A percentile compares a stretch with the other conserved stretches of the same genome.
phyloP scores from a whole-genome alignment of 805 yeast genomes.

The Ogataea methylovora region DNA sequence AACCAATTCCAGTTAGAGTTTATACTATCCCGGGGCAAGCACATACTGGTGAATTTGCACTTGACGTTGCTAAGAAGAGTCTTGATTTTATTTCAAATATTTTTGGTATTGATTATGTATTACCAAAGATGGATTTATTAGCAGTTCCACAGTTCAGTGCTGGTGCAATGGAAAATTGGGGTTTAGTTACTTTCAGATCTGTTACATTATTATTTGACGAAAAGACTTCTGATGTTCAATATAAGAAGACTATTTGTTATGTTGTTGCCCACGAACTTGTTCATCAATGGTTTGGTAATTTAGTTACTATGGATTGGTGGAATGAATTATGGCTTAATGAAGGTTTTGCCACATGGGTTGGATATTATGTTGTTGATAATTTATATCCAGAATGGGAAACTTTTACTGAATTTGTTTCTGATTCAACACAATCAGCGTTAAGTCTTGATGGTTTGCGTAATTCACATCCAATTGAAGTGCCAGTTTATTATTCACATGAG shows the following conservation, averaged over 20 bases:
- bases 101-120: constrained; percentile 56
- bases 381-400: constrained; percentile 80
- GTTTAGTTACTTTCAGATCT: constrained; percentile 64
- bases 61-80: constrained; percentile 42
- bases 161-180: constrained; percentile 93
- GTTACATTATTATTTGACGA: constrained; percentile 46
- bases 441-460: constrained; percentile 51
- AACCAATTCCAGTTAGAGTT: constrained; percentile 43
- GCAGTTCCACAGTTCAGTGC: constrained; percentile 76
- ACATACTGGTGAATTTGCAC: constrained; percentile 39
- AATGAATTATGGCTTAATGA: constrained; percentile 86
- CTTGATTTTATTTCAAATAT: constrained; percentile 43
- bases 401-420: constrained; percentile 52
- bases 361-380: constrained; percentile 61
- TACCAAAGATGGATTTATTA: constrained; percentile 77
- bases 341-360: constrained; percentile 87
- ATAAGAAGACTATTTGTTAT: constrained; percentile 69
- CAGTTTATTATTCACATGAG: constrained; percentile 72
- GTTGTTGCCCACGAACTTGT: constrained; percentile 85
- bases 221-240: constrained; percentile 37
- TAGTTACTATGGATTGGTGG: constrained; percentile 94
- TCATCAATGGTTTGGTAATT: constrained; percentile 92
- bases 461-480: constrained; percentile 84
- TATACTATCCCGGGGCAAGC: constrained; percentile 46
- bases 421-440: constrained; percentile 45